Percentiles rank a stretch among this genome's conserved stretches.
These are phyloP conservation scores for Aspergillus viridinutans DNA, from an alignment of 2,329 filamentous ascomycete species.

Conservation along the genomic window DNA sequence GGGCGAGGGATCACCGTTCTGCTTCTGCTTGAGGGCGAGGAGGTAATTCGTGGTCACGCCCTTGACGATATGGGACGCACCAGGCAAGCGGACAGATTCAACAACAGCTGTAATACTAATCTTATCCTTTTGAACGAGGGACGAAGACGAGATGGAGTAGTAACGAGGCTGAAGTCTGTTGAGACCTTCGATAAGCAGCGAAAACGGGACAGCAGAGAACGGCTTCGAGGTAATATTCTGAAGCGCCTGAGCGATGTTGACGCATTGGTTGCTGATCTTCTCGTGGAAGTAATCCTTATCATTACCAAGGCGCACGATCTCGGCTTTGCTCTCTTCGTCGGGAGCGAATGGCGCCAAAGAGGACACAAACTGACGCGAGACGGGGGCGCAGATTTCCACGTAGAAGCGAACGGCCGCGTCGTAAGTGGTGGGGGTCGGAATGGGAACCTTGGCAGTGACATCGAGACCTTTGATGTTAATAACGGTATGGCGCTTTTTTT, in stretches of 20 bases:
- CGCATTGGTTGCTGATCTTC: constrained; percentile 73
- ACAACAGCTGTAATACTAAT: constrained; percentile 95
- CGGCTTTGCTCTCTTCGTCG: constrained; percentile 75
- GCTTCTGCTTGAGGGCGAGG: constrained; percentile 90
- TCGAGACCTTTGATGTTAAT: constrained; percentile 88
- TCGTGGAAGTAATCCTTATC: constrained; percentile 96
- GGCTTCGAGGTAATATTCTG: constrained; percentile 67
- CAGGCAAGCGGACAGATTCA: constrained; percentile 73
- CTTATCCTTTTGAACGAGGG: constrained; percentile 86
- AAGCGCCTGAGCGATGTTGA: constrained; percentile 86
- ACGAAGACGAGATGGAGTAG: constrained; percentile 99
- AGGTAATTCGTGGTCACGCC: constrained; percentile 98
- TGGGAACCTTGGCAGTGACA: constrained; percentile 93
- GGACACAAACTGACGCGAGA: constrained; percentile 91
- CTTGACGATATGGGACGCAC: constrained; percentile 74
- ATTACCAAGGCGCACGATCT: constrained; percentile 80
- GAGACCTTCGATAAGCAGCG: constrained; percentile 86
- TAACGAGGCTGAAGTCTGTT: constrained; percentile 96
- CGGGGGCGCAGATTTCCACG: constrained; percentile 90
- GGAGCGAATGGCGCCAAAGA: constrained; percentile 86
- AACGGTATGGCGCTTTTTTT: constrained; percentile 72
- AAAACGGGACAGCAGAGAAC: constrained; percentile 87
- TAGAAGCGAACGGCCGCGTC: constrained; percentile 92
- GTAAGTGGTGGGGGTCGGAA: constrained; percentile 94
- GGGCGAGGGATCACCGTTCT: constrained; percentile 78